Conservation (phyloP, 805 yeast genomes). For the Saccharomycopsis capsularis region DNA sequence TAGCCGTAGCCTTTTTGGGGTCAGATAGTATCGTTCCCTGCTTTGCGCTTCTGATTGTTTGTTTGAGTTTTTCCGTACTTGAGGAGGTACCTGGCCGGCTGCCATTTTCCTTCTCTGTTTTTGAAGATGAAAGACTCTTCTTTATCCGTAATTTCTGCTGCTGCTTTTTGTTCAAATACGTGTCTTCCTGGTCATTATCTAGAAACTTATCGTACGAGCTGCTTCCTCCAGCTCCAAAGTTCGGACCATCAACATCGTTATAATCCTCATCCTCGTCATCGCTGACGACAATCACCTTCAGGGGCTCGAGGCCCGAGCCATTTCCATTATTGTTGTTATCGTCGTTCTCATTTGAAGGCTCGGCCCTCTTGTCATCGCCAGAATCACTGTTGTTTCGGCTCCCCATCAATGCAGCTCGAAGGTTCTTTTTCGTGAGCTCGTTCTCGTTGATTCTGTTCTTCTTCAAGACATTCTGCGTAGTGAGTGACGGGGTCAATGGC, state of each 20-base stretch:
- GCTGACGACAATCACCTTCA: background rate
- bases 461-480: conserved; percentile 26
- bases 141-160: background rate
- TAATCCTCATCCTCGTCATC: background rate
- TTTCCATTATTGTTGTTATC: background rate
- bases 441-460: conserved; percentile 21
- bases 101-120: too few species aligned
- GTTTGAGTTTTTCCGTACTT: background rate
- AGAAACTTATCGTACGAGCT: too few species aligned
- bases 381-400: too few species aligned
- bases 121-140: too few species aligned
- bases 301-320: too few species aligned
- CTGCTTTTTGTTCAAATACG: too few species aligned
- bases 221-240: too few species aligned
- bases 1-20: background rate
- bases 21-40: background rate
- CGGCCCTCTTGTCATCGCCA: too few species aligned
- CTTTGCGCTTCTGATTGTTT: background rate
- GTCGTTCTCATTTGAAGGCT: background rate
- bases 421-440: conserved; percentile 11
- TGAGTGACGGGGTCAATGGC: conserved; percentile 29
- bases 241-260: too few species aligned
- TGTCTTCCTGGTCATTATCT: too few species aligned
- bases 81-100: too few species aligned
- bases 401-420: background rate